A percentile compares a stretch with the other conserved stretches of the same genome.
Conservation (phyloP, 352 stramenopile species). For the Phytophthora melonis region DNA sequence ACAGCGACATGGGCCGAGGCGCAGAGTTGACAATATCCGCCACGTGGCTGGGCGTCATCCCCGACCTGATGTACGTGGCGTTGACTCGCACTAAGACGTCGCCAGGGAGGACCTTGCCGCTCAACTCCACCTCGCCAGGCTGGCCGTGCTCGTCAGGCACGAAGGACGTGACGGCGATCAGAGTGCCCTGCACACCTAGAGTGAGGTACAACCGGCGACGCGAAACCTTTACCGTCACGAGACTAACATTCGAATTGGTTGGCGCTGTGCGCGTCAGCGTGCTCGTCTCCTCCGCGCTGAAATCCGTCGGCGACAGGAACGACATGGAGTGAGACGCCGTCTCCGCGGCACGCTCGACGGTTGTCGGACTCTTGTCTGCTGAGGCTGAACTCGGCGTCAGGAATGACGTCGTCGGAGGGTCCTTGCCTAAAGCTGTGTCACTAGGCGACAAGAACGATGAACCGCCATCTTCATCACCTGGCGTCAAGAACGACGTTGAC, state of each 20-base stretch:
- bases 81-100: conserved; percentile 76
- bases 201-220: conserved; percentile 64
- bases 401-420: conserved; percentile 20
- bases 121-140: conserved; percentile 72
- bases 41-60: conserved; percentile 50
- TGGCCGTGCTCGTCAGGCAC: conserved; percentile 54
- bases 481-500: conserved; percentile 26
- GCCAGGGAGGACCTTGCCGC: conserved; percentile 70
- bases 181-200: conserved; percentile 54
- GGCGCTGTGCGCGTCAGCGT: conserved; percentile 16
- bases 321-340: conserved; percentile 40
- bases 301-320: conserved; percentile 59
- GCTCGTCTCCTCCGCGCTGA: conserved; percentile 35
- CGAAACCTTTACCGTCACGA: conserved; percentile 49
- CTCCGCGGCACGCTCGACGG: background rate
- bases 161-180: conserved; percentile 72
- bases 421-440: background rate
- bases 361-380: conserved; percentile 8
- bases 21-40: conserved; percentile 54
- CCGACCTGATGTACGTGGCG: conserved; percentile 28
- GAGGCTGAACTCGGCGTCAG: conserved; percentile 23
- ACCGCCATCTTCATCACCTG: background rate
- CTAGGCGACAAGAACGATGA: conserved; percentile 10
- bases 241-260: conserved; percentile 31
- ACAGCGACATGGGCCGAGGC: conserved; percentile 57